Conservation (phyloP, 345 rosid species). For the Linum lewisii region DNA sequence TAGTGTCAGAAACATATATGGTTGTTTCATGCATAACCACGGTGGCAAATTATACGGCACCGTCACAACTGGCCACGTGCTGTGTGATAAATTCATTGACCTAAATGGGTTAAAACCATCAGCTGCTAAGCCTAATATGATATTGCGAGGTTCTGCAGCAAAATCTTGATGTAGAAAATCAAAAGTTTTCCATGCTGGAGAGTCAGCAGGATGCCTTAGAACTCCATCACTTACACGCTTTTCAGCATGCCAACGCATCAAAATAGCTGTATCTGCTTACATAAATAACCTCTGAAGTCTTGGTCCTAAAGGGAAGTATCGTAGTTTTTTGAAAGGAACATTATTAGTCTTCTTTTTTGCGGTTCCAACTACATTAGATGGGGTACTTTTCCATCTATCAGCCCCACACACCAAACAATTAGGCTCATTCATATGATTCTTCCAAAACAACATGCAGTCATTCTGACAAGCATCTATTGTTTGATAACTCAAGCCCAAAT, state of each 20-base stretch:
- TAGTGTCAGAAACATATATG: no score
- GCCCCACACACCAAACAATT: neutral
- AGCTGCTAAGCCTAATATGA: neutral
- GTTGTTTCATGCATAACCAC: slow-evolving; percentile 10
- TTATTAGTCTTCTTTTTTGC: neutral
- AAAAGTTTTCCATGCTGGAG: slow-evolving; percentile 1
- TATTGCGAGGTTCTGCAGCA: slow-evolving; percentile 1
- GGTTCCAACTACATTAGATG: neutral
- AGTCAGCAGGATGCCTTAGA: slow-evolving; percentile 3
- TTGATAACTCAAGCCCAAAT: neutral
- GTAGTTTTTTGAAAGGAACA: slow-evolving; percentile 1
- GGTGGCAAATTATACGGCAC: slow-evolving; percentile 11
- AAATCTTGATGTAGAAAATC: neutral
- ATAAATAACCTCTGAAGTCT: slow-evolving; percentile 6
- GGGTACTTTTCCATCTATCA: neutral
- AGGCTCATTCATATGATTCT: neutral
- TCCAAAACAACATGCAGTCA: no score
- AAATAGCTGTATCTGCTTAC: neutral
- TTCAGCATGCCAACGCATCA: slow-evolving; percentile 13
- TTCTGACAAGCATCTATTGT: no score
- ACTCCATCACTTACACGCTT: neutral
- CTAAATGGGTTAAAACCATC: slow-evolving; percentile 8
- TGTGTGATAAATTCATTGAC: no score
- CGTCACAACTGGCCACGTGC: neutral
- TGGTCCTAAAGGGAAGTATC: slow-evolving; percentile 9